phyloP scores from a whole-genome alignment of 192 early-diverging fungal genomes.

The Endogone sp. region DNA sequence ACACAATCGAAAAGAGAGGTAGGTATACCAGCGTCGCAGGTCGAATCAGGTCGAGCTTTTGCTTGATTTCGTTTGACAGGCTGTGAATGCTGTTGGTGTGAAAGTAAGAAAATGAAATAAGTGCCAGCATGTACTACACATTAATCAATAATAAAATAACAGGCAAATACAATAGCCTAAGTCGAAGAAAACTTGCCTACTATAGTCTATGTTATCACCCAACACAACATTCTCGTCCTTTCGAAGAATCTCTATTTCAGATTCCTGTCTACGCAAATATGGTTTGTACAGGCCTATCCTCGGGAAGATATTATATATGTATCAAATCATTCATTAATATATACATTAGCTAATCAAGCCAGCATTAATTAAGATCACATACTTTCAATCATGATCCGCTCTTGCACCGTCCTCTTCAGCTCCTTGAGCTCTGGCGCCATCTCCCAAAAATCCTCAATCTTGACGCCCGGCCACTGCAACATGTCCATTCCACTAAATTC shows the following conservation, averaged over 20 bases:
- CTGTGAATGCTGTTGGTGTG: conserved; percentile 37
- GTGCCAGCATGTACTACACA: too few species aligned
- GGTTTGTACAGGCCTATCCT: conserved; percentile 53
- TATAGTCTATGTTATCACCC: conserved; percentile 63
- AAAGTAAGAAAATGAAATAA: conserved; percentile 3
- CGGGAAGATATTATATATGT: too few species aligned
- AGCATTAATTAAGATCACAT: neutral
- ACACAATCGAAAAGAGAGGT: neutral
- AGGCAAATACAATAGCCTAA: too few species aligned
- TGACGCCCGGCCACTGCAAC: conserved; percentile 36
- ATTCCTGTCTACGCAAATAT: conserved; percentile 59
- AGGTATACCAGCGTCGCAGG: conserved; percentile 52
- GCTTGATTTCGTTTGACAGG: conserved; percentile 51
- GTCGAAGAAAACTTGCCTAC: conserved; percentile 39
- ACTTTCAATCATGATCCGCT: conserved; percentile 59
- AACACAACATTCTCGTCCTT: conserved; percentile 63
- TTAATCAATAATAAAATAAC: too few species aligned
- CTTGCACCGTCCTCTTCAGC: conserved; percentile 42
- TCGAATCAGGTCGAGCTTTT: conserved; percentile 44
- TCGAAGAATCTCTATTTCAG: conserved; percentile 58
- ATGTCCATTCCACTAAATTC: conserved; percentile 44
- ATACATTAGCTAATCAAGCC: conserved; percentile 3
- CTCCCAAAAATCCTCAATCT: conserved; percentile 41
- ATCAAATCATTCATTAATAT: neutral
- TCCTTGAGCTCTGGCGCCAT: conserved; percentile 53